phyloP scores from a whole-genome alignment of 352 stramenopile species.

The Phytophthora foliorum region DNA sequence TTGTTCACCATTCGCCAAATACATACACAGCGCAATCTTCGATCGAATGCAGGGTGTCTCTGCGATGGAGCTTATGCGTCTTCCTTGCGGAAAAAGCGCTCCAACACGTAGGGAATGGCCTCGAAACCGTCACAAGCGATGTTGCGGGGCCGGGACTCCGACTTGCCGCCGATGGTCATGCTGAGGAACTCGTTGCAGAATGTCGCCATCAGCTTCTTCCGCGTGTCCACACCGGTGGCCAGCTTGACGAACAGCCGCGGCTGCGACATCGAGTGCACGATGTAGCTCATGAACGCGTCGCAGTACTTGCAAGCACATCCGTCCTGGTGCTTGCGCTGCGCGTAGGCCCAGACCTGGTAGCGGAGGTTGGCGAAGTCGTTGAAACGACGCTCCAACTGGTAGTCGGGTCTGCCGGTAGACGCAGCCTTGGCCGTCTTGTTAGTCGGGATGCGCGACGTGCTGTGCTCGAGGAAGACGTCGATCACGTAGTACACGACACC shows the following conservation, averaged over 20 bases:
- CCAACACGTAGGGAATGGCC: conserved; percentile 53
- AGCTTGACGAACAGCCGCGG: conserved; percentile 61
- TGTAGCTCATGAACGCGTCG: conserved; percentile 60
- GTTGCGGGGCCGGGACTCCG: conserved; percentile 35
- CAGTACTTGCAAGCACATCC: conserved; percentile 53
- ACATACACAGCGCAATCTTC: conserved; percentile 39
- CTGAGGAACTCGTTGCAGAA: conserved; percentile 63
- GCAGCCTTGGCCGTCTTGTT: conserved; percentile 47
- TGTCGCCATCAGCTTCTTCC: conserved; percentile 54
- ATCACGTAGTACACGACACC: conserved; percentile 63
- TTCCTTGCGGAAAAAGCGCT: conserved; percentile 53
- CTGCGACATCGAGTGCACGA: conserved; percentile 61
- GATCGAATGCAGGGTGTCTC: conserved; percentile 35
- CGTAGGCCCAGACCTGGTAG: conserved; percentile 59
- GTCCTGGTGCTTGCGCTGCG: conserved; percentile 47
- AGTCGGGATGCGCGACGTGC: conserved; percentile 67
- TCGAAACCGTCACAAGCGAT: conserved; percentile 49
- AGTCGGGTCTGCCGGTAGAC: conserved; percentile 44
- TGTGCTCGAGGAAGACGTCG: conserved; percentile 68
- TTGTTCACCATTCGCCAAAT: neutral
- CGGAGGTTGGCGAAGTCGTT: conserved; percentile 64
- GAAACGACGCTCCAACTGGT: conserved; percentile 60
- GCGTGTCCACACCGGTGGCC: conserved; percentile 40
- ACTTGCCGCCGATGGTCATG: conserved; percentile 50
- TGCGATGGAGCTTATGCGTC: conserved; percentile 9